Base-by-base conservation (phyloP, 1,284 basidiomycete genomes). In the Leccinum fuscescens region DNA sequence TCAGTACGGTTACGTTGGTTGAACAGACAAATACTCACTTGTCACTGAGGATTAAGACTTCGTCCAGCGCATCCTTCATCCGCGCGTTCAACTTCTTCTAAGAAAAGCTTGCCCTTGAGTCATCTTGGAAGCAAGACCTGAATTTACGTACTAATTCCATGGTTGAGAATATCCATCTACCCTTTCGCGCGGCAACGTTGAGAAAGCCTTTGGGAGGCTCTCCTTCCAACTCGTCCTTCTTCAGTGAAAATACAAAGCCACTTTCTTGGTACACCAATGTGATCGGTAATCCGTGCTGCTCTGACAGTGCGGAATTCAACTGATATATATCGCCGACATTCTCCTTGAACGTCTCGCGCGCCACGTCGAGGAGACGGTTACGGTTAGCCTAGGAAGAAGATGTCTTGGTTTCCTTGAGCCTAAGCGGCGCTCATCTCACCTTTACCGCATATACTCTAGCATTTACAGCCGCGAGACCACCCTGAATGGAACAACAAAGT, bases 331-430 rank as follows among this genome's bases (percentile, higher is more conserved):
- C 94, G 3, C 85, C 83, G 15, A 94, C 81, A 65, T 96, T 96
- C 72, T 97, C 95, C 67, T 90, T 92, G 77, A 90, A 94, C 0
- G 95, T 96, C 70, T 93, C 90, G 7, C 96, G 84, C 1, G 95
- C 96, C 3, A 98, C 92, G 65, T 98, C 95, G 11, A 98, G 85
- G 9, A 96, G 80, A 20, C 86, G 85, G 65, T 94, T 92, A 66
- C 82, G 84, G 62, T 91, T 89, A 1, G 91, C 89, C 86, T 89
- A 49, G 33, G 56, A 44, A 17, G 27, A 49, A 11, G 15, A 53
- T 33, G 14, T 29, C 6, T 9, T 3, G 2, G 14, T 11, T 46
- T 44, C 22, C 22, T 22, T 22, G 22, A 22, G 22, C 22, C 22
- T 22, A 22, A 22, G 22, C 22, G 22, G 22, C 22, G 22, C 22